Base-by-base conservation (phyloP, 441 rosid species). In the Gossypium laxum region DNA sequence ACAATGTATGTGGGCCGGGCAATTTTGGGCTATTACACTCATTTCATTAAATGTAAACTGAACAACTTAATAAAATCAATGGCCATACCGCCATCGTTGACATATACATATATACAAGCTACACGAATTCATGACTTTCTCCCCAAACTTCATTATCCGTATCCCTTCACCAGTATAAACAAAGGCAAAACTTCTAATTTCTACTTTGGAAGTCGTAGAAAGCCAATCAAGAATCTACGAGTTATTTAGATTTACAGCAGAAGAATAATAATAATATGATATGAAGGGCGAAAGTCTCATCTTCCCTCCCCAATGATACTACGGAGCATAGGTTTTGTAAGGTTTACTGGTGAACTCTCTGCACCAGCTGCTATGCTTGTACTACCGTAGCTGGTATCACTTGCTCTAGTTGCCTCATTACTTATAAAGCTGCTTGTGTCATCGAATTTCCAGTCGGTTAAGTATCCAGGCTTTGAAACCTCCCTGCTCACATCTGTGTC, bases 401-500 rank as follows among this genome's bases (percentile, higher is more conserved):
- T 64, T 45, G 70, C 79, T 74, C 2, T 51, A 5, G 68, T 63
- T n/a, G 73, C 69, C 10, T 18, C 41, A 3, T 41, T 78, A 26
- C 73, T 68, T 76, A 63, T 12, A 66, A 78, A 84, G 81, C 81
- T 83, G 75, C 73, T 84, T 76, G 74, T 75, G 22, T 82, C 78
- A 0, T 82, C 76, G 0, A 77, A 88, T 15, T 75, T 82, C 87
- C 81, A 83, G 51, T 67, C 83, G 7, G 85, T 75, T 73, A 88
- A 45, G 75, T 88, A 83, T 21, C 89, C 89, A 10, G 98, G 96
- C 81, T 75, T 84, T 0, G 83, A 57, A 60, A 75, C 75, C 2
- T 78, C 85, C 24, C 57, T 69, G 15, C 76, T 64, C 22, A 88
- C 81, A 70, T 92, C 94, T 28, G 78, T 74, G 68, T 90, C 80